A percentile compares a stretch with the other conserved stretches of the same genome.
Conservation (phyloP, 768 basidiomycete genomes). For the Suillus discolor region DNA sequence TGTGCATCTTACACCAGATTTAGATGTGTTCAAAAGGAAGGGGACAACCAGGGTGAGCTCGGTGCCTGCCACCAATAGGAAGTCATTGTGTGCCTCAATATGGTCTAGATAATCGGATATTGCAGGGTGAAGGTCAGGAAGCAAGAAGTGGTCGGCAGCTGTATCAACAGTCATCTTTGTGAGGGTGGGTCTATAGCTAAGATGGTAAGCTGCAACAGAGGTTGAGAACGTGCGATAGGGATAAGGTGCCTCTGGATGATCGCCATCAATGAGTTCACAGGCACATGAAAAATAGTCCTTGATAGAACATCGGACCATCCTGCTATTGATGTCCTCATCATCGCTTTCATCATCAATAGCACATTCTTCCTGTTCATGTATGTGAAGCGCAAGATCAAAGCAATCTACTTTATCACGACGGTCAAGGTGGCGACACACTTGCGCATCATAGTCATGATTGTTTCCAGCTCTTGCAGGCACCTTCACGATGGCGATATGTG, state of each 20-base stretch:
- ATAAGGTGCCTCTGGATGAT: not conserved
- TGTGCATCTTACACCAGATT: not conserved
- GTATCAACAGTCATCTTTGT: not conserved
- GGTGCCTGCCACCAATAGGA: not conserved
- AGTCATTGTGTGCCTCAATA: not conserved
- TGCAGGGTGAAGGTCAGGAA: not conserved
- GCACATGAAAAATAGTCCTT: too few species aligned
- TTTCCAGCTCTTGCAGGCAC: conserved; percentile 5
- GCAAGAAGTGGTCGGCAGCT: not conserved
- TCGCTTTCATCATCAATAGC: not conserved
- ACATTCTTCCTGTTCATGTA: not conserved
- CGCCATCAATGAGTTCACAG: not conserved
- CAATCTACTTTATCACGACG: not conserved
- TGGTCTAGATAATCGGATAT: not conserved
- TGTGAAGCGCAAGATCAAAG: not conserved
- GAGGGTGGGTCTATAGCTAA: not conserved
- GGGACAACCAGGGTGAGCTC: not conserved
- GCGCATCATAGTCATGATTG: conserved; percentile 7
- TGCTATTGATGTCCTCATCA: not conserved
- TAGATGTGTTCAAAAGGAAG: not conserved
- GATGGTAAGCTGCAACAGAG: not conserved
- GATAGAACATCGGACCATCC: not conserved
- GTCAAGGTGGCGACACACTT: conserved; percentile 3
- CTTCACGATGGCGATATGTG: conserved; percentile 2
- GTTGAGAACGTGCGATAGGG: not conserved